These are phyloP conservation scores for Lachnellula hyalina DNA, from an alignment of 2,329 filamentous ascomycete genomes.

Conservation along the genomic window DNA sequence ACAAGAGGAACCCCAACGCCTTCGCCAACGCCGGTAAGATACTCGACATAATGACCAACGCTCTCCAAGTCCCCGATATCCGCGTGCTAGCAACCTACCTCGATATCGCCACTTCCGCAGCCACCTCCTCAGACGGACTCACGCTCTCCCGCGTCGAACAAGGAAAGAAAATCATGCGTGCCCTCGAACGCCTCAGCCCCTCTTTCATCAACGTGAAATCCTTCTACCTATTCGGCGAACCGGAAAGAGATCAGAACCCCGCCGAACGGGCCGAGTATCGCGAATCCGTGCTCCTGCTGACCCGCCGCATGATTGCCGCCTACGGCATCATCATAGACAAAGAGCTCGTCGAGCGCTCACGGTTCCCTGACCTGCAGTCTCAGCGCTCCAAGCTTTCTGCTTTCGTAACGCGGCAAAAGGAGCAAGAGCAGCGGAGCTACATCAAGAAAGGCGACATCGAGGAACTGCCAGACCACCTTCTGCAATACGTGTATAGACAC, in stretches of 20 bases:
- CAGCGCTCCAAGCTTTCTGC: constrained; percentile 33
- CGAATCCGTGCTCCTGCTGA: constrained; percentile 20
- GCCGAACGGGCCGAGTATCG: constrained; percentile 6
- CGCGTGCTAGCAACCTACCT: constrained; percentile 51
- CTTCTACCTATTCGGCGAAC: constrained; percentile 17
- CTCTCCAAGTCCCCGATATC: constrained; percentile 43
- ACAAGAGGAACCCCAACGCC: constrained; percentile 69
- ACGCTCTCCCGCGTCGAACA: constrained; percentile 37
- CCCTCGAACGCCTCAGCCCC: constrained; percentile 41
- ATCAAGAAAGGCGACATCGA: not conserved
- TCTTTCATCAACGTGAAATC: constrained; percentile 26
- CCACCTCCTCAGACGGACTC: constrained; percentile 15
- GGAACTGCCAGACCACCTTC: not conserved
- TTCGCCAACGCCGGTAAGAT: constrained; percentile 61
- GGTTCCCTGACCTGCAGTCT: constrained; percentile 22
- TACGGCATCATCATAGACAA: constrained; percentile 29
- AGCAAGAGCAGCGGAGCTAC: not conserved
- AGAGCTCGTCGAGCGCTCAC: constrained; percentile 23
- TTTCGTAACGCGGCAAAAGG: constrained; percentile 28
- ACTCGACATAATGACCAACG: constrained; percentile 55
- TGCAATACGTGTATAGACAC: not conserved
- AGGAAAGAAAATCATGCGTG: constrained; percentile 45
- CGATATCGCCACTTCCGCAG: constrained; percentile 43
- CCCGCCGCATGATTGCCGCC: constrained; percentile 30
- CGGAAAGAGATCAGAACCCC: not conserved